A percentile compares a stretch with the other conserved stretches of the same genome.
Evolutionary conservation across 2,329 filamentous ascomycete genomes (phyloP).

Genomic region (Ophiocordyceps camponoti-floridani): DNA sequence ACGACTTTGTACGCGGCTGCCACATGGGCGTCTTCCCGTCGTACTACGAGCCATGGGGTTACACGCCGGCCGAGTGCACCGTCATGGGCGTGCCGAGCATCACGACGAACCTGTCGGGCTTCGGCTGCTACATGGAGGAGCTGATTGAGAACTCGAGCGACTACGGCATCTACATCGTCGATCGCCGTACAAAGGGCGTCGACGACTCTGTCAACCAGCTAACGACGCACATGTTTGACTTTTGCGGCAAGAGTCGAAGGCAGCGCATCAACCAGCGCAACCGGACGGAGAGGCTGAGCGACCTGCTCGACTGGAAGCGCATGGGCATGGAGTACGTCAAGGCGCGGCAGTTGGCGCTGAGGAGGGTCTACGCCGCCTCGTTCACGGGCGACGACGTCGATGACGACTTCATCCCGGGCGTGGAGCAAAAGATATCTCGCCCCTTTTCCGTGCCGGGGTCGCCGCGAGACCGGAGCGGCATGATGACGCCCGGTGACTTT

Average conservation of each 20-base stretch:
- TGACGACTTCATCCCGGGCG: constrained; percentile 78
- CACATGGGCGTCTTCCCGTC: constrained; percentile 92
- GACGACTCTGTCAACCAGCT: constrained; percentile 97
- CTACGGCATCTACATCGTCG: constrained; percentile 98
- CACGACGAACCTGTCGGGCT: constrained; percentile 92
- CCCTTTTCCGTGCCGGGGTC: constrained; percentile 90
- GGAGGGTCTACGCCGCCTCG: constrained; percentile 77
- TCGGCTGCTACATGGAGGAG: constrained; percentile 99
- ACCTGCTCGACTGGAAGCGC: constrained; percentile 94
- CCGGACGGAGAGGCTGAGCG: constrained; percentile 83
- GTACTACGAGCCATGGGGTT: constrained; percentile 99
- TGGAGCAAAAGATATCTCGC: constrained; percentile 86
- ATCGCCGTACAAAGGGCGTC: constrained; percentile 84
- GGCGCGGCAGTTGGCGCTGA: constrained; percentile 77
- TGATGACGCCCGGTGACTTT: constrained; percentile 99
- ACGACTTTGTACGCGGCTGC: constrained; percentile 94
- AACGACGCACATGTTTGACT: constrained; percentile 75
- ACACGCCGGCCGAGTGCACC: constrained; percentile 94
- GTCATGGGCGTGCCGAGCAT: constrained; percentile 98
- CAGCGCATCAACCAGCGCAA: constrained; percentile 99
- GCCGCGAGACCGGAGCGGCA: constrained; percentile 74
- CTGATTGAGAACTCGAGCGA: constrained; percentile 94
- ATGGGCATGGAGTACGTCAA: constrained; percentile 99
- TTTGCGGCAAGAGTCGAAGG: constrained; percentile 77
- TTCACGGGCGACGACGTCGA: constrained; percentile 70